Evolutionary conservation across 192 early-diverging fungal species (phyloP).

Genomic region (Chytriomyces confervae): DNA sequence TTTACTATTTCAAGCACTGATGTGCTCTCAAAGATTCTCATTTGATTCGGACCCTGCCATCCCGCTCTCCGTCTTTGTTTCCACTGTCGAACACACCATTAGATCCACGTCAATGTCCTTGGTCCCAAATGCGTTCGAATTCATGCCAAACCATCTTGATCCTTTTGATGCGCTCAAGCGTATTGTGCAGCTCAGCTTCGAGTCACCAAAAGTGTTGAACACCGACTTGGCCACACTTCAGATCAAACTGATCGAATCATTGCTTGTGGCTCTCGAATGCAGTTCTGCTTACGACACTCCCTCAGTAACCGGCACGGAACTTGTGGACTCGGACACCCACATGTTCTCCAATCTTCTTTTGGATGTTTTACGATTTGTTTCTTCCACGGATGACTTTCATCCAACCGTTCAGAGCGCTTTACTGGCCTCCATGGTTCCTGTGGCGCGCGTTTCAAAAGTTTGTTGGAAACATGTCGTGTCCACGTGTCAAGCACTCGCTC

Average conservation of each 20-base stretch:
- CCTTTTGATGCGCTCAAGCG: too few relatives aligned
- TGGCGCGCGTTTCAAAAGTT: too few relatives aligned
- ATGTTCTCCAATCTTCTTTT: background rate
- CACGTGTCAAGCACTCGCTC: too few relatives aligned
- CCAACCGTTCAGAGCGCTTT: background rate
- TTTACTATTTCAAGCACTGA: too few relatives aligned
- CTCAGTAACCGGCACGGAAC: background rate
- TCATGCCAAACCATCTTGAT: too few relatives aligned
- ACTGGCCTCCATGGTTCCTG: background rate
- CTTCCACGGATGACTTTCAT: background rate
- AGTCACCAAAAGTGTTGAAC: background rate
- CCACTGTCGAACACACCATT: background rate
- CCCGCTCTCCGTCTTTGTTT: background rate
- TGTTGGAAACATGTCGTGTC: too few relatives aligned
- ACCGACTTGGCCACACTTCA: background rate
- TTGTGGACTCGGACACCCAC: background rate
- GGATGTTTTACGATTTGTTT: background rate
- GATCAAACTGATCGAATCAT: background rate
- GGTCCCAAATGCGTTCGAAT: too few relatives aligned
- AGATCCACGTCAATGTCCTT: too few relatives aligned
- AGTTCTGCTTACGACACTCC: background rate
- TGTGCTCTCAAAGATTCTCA: too few relatives aligned
- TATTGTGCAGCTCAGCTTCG: background rate
- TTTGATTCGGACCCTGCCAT: background rate
- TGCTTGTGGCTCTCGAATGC: background rate